phyloP scores from a whole-genome alignment of 352 stramenopile genomes.

The Pythium aphanidermatum region DNA sequence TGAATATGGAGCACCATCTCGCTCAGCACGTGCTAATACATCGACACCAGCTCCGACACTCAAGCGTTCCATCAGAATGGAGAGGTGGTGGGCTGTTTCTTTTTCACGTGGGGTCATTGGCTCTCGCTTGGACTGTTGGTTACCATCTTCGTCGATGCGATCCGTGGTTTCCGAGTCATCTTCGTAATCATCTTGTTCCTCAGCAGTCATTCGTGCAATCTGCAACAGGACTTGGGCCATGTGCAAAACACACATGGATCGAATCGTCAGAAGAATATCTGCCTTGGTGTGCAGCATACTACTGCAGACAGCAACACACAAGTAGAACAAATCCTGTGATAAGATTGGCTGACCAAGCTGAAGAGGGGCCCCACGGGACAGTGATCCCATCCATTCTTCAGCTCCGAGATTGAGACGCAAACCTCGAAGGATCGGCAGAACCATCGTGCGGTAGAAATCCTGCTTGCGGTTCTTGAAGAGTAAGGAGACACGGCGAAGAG shows the following conservation, averaged over 20 bases:
- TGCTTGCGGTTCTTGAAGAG: slow-evolving; percentile 47
- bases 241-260: slow-evolving; percentile 67
- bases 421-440: slow-evolving; percentile 37
- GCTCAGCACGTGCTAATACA: slow-evolving; percentile 17
- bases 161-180: slow-evolving; percentile 18
- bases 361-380: slow-evolving; percentile 41
- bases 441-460: slow-evolving; percentile 47
- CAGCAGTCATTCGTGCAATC: slow-evolving; percentile 38
- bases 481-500: slow-evolving; percentile 45
- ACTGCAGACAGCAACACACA: slow-evolving; percentile 68
- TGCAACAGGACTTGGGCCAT: slow-evolving; percentile 78
- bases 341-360: slow-evolving; percentile 58
- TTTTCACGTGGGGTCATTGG: slow-evolving; percentile 28
- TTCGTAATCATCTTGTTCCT: slow-evolving; percentile 50
- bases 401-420: slow-evolving; percentile 35
- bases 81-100: slow-evolving; percentile 5
- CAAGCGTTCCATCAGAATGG: slow-evolving; percentile 41
- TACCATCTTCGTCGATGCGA: slow-evolving; percentile 9
- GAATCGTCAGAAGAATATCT: slow-evolving; percentile 74
- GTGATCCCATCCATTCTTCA: slow-evolving; percentile 44
- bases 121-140: slow-evolving; percentile 26
- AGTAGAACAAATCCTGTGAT: slow-evolving; percentile 68
- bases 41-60: slow-evolving; percentile 37
- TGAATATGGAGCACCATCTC: slow-evolving; percentile 15
- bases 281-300: slow-evolving; percentile 73